phyloP scores from a whole-genome alignment of 345 rosid species.

The Barbarea vulgaris region DNA sequence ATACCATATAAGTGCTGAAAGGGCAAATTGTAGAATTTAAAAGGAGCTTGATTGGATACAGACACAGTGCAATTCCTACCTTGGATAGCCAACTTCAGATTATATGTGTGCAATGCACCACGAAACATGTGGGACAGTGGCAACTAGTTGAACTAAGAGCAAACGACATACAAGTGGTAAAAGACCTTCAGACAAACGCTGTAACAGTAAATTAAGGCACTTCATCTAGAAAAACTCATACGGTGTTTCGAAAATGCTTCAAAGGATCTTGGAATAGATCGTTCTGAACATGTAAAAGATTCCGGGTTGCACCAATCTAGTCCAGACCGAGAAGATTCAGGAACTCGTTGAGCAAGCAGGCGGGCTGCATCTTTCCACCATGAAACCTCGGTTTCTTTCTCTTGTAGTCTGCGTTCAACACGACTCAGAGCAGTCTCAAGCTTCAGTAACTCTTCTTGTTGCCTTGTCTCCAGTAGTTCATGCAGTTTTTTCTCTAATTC shows the following conservation, averaged over 20 bases:
- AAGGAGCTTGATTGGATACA: constrained; percentile 20
- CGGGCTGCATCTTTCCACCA: constrained; percentile 86
- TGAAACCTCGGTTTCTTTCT: constrained; percentile 71
- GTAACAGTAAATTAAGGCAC: not conserved
- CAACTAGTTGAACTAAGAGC: not conserved
- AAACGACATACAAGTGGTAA: constrained; percentile 21
- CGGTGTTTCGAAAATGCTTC: not conserved
- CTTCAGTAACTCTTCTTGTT: constrained; percentile 66
- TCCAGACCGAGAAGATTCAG: constrained; percentile 40
- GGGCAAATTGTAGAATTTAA: not conserved
- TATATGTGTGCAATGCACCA: not conserved
- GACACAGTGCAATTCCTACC: not conserved
- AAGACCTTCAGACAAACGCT: constrained; percentile 4
- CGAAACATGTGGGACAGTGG: not conserved
- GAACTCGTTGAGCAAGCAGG: constrained; percentile 51
- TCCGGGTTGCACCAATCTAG: constrained; percentile 32
- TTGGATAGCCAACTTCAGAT: not conserved
- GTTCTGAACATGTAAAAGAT: constrained; percentile 10
- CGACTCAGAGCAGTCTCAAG: constrained; percentile 61
- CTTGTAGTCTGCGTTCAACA: constrained; percentile 52
- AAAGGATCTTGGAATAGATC: constrained; percentile 12
- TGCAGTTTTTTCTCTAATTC: constrained; percentile 74
- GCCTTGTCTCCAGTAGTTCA: constrained; percentile 64
- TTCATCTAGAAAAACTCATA: constrained; percentile 34
- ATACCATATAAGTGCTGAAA: constrained; percentile 2